Evolutionary conservation across 73 alveolate species (phyloP).

Genomic region (Tetrahymena elliotti): DNA sequence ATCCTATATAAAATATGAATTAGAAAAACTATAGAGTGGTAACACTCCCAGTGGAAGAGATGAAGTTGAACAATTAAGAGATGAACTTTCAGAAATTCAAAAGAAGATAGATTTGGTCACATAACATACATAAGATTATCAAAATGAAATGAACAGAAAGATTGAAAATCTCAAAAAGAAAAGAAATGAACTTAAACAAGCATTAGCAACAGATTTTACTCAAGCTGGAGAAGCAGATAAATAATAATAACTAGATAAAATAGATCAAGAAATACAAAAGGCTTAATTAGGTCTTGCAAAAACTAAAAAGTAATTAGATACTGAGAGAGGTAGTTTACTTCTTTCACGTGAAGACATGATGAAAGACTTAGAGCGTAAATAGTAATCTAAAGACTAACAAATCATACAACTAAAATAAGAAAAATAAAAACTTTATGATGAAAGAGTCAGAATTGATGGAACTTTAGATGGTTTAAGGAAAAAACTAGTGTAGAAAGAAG

Average conservation of each 20-base stretch:
- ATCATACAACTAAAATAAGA: background rate
- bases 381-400: background rate
- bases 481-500: background rate
- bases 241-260: background rate
- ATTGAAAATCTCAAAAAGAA: background rate
- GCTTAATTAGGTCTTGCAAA: background rate
- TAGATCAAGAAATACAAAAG: background rate
- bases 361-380: background rate
- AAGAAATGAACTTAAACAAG: background rate
- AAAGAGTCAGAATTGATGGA: background rate
- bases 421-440: background rate
- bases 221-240: background rate
- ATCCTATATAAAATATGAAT: background rate
- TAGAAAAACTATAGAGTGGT: background rate
- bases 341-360: background rate
- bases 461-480: background rate
- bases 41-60: background rate
- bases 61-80: background rate
- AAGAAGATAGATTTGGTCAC: background rate
- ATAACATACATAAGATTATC: background rate
- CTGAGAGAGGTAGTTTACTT: background rate
- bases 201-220: background rate
- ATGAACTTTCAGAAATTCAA: background rate
- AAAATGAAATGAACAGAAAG: background rate
- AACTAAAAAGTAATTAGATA: background rate